A percentile compares a stretch with the other conserved stretches of the same genome.
Evolutionary conservation across 371 early-diverging fungal species (phyloP).

Genomic region (Mucor ambiguus): DNA sequence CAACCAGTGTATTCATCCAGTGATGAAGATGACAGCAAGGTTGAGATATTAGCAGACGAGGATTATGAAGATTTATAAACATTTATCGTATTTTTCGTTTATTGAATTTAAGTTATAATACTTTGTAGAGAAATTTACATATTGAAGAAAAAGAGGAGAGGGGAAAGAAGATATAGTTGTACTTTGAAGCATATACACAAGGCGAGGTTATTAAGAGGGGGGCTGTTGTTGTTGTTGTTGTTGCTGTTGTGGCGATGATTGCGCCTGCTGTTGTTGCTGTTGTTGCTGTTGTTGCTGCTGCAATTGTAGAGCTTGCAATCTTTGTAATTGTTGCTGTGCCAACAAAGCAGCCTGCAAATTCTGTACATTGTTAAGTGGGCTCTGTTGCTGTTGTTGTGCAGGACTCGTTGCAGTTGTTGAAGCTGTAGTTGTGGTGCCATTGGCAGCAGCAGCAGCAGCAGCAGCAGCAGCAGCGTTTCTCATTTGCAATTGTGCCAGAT

Average conservation of each 20-base stretch:
- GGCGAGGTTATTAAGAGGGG: background rate
- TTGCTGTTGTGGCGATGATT: background rate
- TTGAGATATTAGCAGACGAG: conserved; percentile 46
- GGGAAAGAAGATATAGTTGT: background rate
- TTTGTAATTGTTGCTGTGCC: conserved; percentile 19
- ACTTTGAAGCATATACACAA: conserved; percentile 4
- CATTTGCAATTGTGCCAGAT: conserved; percentile 44
- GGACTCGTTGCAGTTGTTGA: background rate
- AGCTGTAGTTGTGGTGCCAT: background rate
- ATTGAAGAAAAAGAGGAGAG: background rate
- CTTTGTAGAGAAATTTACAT: background rate
- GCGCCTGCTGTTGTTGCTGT: conserved; percentile 9
- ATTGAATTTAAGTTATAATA: background rate
- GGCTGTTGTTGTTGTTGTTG: conserved; percentile 13
- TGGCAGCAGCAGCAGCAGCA: conserved; percentile 13
- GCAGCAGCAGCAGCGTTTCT: conserved; percentile 37
- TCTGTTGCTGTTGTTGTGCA: background rate
- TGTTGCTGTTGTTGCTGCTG: conserved; percentile 15
- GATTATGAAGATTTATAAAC: conserved; percentile 36
- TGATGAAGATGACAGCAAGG: conserved; percentile 16
- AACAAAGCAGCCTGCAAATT: conserved; percentile 19
- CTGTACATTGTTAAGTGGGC: conserved; percentile 1
- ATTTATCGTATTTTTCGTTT: background rate
- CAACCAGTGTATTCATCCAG: background rate
- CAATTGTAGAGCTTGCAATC: conserved; percentile 7